These are phyloP conservation scores for Pistacia integerrima DNA, from an alignment of 345 rosid genomes.

Conservation along the genomic window DNA sequence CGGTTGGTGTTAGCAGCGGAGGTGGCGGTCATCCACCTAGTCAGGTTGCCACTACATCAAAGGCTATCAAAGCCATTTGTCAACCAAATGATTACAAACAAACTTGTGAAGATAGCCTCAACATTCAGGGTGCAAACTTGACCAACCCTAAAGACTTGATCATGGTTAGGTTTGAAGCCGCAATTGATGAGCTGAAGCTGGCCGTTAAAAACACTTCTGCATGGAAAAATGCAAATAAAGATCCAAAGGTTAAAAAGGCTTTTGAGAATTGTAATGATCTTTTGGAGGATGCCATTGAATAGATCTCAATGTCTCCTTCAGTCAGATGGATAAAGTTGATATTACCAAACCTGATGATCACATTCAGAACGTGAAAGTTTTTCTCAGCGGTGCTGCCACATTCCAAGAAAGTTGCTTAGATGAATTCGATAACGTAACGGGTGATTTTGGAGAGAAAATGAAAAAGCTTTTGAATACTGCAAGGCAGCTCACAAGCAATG, in stretches of 20 bases:
- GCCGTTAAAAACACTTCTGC: slow-evolving; percentile 46
- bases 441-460: slow-evolving; percentile 46
- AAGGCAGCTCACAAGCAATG: slow-evolving; percentile 61
- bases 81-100: slow-evolving; percentile 57
- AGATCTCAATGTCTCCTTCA: slow-evolving; percentile 50
- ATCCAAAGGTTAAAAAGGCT: slow-evolving; percentile 55
- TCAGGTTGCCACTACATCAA: slow-evolving; percentile 31
- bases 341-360: slow-evolving; percentile 29
- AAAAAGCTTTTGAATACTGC: slow-evolving; percentile 38
- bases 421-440: slow-evolving; percentile 58
- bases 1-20: slow-evolving; percentile 28
- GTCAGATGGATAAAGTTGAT: slow-evolving; percentile 41
- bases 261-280: slow-evolving; percentile 52
- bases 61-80: slow-evolving; percentile 60
- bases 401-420: slow-evolving; percentile 77
- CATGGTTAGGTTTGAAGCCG: slow-evolving; percentile 44
- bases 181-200: slow-evolving; percentile 38
- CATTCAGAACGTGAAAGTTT: slow-evolving; percentile 54
- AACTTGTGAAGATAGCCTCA: slow-evolving; percentile 52
- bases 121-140: slow-evolving; percentile 39
- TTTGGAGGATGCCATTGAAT: slow-evolving; percentile 56
- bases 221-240: slow-evolving; percentile 39
- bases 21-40: neutral
- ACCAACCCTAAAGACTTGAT: slow-evolving; percentile 63
- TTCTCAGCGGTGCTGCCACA: slow-evolving; percentile 79